Conservation (phyloP, 441 rosid species). For the Arabidopsis lyrata region DNA sequence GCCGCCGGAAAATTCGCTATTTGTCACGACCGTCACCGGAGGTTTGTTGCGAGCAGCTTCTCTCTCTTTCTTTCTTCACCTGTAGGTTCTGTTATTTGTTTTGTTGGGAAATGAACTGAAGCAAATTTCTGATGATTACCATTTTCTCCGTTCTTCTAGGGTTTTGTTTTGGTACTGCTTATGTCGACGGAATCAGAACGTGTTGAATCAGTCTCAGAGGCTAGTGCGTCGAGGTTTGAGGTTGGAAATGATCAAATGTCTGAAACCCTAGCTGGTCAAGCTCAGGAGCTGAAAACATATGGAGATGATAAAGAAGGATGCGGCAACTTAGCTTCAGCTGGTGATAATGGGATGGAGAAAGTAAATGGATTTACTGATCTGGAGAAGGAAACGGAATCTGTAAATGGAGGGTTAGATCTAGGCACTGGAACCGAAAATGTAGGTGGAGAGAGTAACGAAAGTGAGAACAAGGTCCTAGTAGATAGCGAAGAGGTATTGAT, state of each 20-base stretch:
- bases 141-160: conserved; percentile 24
- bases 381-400: conserved; percentile 43
- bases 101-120: conserved; percentile 5
- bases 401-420: conserved; percentile 44
- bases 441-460: conserved; percentile 27
- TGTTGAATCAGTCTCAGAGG: conserved; percentile 52
- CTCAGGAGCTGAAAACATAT: conserved; percentile 37
- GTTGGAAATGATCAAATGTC: conserved; percentile 34
- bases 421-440: conserved; percentile 36
- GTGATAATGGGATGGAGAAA: conserved; percentile 20
- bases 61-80: background rate
- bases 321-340: conserved; percentile 33
- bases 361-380: conserved; percentile 19
- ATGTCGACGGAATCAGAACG: conserved; percentile 55
- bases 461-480: conserved; percentile 34
- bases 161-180: conserved; percentile 36
- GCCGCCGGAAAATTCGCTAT: conserved; percentile 37
- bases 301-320: conserved; percentile 29
- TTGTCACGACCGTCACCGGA: conserved; percentile 24
- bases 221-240: conserved; percentile 29
- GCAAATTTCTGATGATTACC: conserved; percentile 21
- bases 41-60: conserved; percentile 11
- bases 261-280: conserved; percentile 50
- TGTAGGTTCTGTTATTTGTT: background rate
- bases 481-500: conserved; percentile 33